These are phyloP conservation scores for Phoenix dactylifera DNA, from an alignment of 176 grass and related monocot species.

Conservation along the genomic window DNA sequence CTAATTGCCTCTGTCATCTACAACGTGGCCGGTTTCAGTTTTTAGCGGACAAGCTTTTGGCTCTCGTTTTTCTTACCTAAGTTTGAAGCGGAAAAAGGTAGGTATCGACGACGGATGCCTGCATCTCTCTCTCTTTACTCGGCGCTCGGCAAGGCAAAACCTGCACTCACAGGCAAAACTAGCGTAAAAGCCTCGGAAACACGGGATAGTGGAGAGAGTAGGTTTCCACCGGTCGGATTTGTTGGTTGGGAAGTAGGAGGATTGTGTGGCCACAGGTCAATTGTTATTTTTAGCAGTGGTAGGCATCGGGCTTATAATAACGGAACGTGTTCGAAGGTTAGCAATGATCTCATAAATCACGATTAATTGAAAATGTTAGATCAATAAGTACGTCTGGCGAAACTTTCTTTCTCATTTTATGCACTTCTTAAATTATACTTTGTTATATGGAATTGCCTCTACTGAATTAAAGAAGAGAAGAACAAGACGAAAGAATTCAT, in stretches of 20 bases:
- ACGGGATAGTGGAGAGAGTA: conserved; percentile 15
- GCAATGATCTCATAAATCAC: too few relatives aligned
- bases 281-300: conserved; percentile 9
- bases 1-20: too few relatives aligned
- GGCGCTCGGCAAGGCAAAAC: conserved; percentile 9
- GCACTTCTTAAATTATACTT: too few relatives aligned
- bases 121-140: conserved; percentile 19
- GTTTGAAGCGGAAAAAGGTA: conserved; percentile 1
- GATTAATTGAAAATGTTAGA: too few relatives aligned
- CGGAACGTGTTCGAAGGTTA: background rate
- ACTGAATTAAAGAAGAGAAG: too few relatives aligned
- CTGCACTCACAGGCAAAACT: background rate
- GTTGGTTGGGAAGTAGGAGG: conserved; percentile 34
- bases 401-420: too few relatives aligned
- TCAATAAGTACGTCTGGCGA: too few relatives aligned
- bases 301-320: background rate
- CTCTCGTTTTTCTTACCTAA: conserved; percentile 24
- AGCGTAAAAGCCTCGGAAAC: conserved; percentile 21
- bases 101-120: conserved; percentile 14
- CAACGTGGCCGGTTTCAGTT: too few relatives aligned
- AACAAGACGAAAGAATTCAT: too few relatives aligned
- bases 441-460: too few relatives aligned
- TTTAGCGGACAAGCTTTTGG: background rate
- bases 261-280: conserved; percentile 20
- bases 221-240: conserved; percentile 22